These are phyloP conservation scores for Prunella vulgaris DNA, from an alignment of 257 asterid species.

Conservation along the genomic window DNA sequence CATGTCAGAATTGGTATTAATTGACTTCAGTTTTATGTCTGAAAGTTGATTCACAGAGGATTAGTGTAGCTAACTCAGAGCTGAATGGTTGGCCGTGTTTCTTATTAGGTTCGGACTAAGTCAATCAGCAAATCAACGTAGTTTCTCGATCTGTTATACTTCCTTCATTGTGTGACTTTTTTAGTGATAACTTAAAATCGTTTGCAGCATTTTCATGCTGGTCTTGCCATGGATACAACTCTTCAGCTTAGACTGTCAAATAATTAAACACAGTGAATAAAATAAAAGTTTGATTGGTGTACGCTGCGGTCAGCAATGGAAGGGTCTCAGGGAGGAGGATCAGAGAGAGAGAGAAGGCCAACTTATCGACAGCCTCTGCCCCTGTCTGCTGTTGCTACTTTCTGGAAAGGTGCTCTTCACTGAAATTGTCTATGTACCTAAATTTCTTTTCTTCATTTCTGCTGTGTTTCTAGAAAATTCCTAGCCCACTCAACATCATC, in stretches of 20 bases:
- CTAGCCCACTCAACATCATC: neutral
- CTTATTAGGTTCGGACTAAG: neutral
- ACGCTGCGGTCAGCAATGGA: constrained; percentile 59
- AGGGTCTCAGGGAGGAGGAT: constrained; percentile 60
- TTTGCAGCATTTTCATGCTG: neutral
- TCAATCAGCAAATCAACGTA: constrained; percentile 6
- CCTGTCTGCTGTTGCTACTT: constrained; percentile 75
- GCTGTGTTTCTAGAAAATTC: neutral
- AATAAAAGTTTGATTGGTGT: constrained; percentile 15
- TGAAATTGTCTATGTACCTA: neutral
- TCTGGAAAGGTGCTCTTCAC: constrained; percentile 76
- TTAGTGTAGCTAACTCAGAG: neutral
- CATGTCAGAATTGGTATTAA: neutral
- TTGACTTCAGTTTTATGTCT: neutral
- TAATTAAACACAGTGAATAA: neutral
- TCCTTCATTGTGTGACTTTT: neutral
- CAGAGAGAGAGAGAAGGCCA: constrained; percentile 76
- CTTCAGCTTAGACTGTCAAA: neutral
- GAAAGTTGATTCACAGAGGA: neutral
- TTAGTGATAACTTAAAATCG: neutral
- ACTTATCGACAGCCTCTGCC: constrained; percentile 54
- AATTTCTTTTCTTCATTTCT: neutral
- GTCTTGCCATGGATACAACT: neutral
- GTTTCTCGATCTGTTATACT: neutral
- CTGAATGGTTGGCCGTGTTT: constrained; percentile 7